Conservation (phyloP, 176 grass and related monocot species). For the Raddia distichophylla region DNA sequence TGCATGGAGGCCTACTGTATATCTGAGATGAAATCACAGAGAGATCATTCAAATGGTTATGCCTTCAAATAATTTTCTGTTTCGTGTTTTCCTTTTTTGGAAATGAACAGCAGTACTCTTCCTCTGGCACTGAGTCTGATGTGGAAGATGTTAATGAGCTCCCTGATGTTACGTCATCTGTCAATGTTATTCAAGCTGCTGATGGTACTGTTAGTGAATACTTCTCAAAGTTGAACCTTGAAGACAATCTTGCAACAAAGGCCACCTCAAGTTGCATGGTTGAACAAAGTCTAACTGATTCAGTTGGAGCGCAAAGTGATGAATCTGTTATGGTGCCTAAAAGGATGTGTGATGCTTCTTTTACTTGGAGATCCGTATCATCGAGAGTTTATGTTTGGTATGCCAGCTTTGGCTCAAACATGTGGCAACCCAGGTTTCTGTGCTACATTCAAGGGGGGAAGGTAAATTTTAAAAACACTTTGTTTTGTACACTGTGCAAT, state of each 20-base stretch:
- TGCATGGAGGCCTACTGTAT: conserved; percentile 12
- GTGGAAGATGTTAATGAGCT: conserved; percentile 53
- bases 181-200: conserved; percentile 35
- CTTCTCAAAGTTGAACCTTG: conserved; percentile 72
- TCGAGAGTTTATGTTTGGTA: conserved; percentile 90
- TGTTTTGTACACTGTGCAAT: background rate
- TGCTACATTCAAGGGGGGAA: conserved; percentile 91
- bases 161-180: conserved; percentile 36
- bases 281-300: conserved; percentile 22
- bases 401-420: conserved; percentile 95
- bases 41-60: conserved; percentile 4
- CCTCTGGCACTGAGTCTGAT: conserved; percentile 70
- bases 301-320: conserved; percentile 43
- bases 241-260: conserved; percentile 38
- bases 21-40: conserved; percentile 21
- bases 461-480: conserved; percentile 57
- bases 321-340: conserved; percentile 34
- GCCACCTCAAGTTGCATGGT: conserved; percentile 39
- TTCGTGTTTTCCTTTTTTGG: conserved; percentile 24
- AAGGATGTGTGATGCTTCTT: conserved; percentile 42
- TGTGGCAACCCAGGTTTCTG: conserved; percentile 84
- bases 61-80: conserved; percentile 43
- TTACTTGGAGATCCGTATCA: conserved; percentile 71
- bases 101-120: conserved; percentile 56
- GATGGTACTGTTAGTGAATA: conserved; percentile 50